These are phyloP conservation scores for Saccharomycopsis babjevae DNA, from an alignment of 805 yeast species.

Conservation along the genomic window DNA sequence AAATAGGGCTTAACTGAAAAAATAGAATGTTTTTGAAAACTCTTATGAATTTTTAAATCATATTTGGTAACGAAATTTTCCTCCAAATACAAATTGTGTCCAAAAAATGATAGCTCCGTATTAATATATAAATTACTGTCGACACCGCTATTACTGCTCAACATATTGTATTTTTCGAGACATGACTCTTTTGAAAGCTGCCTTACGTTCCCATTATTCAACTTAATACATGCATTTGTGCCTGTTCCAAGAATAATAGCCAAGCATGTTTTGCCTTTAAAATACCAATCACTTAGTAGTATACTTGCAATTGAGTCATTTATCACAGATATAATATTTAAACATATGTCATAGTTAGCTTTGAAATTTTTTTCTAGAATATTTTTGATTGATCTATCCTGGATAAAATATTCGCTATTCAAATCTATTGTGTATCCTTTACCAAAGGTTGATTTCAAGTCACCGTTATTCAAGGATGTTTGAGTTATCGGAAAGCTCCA, in stretches of 20 bases:
- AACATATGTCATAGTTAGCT: background rate
- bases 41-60: background rate
- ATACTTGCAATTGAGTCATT: background rate
- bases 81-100: background rate
- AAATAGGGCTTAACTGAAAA: background rate
- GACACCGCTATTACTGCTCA: background rate
- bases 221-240: background rate
- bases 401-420: background rate
- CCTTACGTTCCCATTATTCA: background rate
- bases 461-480: background rate
- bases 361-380: background rate
- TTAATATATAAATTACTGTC: background rate
- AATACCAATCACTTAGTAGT: background rate
- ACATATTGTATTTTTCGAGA: background rate
- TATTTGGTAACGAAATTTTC: background rate
- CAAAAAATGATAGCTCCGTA: background rate
- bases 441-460: background rate
- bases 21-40: background rate
- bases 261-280: background rate
- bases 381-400: background rate
- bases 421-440: background rate
- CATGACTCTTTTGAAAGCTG: background rate
- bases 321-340: background rate
- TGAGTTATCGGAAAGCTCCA: background rate
- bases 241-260: background rate